Conservation (phyloP, 345 rosid genomes). For the Salix purpurea region DNA sequence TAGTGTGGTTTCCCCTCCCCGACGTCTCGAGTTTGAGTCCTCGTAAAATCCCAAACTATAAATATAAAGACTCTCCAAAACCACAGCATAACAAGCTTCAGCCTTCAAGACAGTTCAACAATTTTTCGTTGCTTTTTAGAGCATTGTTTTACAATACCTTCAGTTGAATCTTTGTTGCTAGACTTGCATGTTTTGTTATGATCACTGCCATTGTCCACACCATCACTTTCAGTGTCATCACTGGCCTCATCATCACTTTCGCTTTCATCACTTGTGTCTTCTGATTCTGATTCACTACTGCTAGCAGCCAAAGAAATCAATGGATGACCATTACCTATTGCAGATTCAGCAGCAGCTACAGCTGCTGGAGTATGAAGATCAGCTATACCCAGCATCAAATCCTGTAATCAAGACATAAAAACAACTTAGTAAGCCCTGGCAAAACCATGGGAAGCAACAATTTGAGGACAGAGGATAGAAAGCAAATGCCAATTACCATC, state of each 20-base stretch:
- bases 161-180: slow-evolving; percentile 18
- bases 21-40: no score
- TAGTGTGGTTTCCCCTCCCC: no score
- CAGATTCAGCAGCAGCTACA: slow-evolving; percentile 82
- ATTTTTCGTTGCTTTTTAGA: slow-evolving; percentile 35
- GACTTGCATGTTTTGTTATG: not conserved
- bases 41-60: no score
- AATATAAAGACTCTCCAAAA: no score
- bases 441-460: not conserved
- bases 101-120: slow-evolving; percentile 40
- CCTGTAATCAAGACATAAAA: slow-evolving; percentile 31
- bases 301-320: slow-evolving; percentile 20
- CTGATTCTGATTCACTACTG: slow-evolving; percentile 40
- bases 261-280: slow-evolving; percentile 11
- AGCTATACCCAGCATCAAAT: slow-evolving; percentile 82
- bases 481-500: slow-evolving; percentile 39
- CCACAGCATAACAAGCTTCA: no score
- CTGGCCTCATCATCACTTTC: slow-evolving; percentile 1
- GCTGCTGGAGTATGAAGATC: slow-evolving; percentile 93
- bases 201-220: slow-evolving; percentile 7
- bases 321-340: slow-evolving; percentile 37
- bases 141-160: no score
- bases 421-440: not conserved
- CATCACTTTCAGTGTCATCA: not conserved
- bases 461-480: not conserved